phyloP scores from a whole-genome alignment of 2,329 filamentous ascomycete species.

The Phaeophleospora eucalypticola region DNA sequence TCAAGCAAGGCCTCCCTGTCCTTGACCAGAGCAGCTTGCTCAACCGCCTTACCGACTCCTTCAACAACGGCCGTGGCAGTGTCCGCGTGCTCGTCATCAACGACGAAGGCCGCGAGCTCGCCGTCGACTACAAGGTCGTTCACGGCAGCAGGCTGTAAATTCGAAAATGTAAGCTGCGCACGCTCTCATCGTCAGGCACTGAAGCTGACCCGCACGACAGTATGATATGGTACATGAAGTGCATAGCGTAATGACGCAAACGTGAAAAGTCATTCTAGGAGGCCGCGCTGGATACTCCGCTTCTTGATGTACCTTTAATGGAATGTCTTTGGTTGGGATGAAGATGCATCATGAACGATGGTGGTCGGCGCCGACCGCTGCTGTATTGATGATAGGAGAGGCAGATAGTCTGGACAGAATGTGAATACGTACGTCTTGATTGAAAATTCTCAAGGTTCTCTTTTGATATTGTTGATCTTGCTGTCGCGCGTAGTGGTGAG shows the following conservation, averaged over 20 bases:
- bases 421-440: not conserved
- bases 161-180: constrained; percentile 7
- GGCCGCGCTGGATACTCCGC: constrained; percentile 6
- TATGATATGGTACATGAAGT: constrained; percentile 15
- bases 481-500: no score
- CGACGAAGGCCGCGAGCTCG: constrained; percentile 88
- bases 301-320: constrained; percentile 19
- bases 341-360: not conserved
- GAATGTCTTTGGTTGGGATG: constrained; percentile 1
- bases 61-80: constrained; percentile 86
- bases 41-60: constrained; percentile 73
- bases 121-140: constrained; percentile 98
- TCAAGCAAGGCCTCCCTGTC: constrained; percentile 92
- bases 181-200: not conserved
- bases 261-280: constrained; percentile 12
- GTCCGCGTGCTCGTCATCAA: constrained; percentile 94
- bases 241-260: constrained; percentile 16
- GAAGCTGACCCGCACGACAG: constrained; percentile 6
- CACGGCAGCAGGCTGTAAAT: constrained; percentile 66
- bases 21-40: constrained; percentile 92
- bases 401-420: constrained; percentile 1
- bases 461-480: not conserved
- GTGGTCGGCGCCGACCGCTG: not conserved
- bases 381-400: not conserved
- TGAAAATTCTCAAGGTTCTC: not conserved